Base-by-base conservation (phyloP, 306 rosid genomes). In the Sphenostylis stenocarpa region DNA sequence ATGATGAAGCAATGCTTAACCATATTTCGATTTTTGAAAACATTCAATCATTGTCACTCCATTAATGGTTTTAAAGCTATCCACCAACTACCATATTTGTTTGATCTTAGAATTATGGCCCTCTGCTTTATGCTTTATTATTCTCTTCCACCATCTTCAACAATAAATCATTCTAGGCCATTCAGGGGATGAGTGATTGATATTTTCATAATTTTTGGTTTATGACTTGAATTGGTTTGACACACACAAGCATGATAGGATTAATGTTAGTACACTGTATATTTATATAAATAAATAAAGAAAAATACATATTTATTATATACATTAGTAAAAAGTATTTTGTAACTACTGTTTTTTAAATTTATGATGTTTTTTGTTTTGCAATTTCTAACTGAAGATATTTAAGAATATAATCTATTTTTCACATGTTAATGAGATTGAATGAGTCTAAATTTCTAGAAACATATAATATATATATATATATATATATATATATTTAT, bases 1-100 rank as follows among this genome's bases (percentile, higher is more conserved):
- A 24, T 60, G 1, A 67, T 67, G 39, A 39, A 61, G 26, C 33
- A 43, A 33, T 38, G 23, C 51, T 17, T 79, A 73, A 14, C 23
- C 72, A 63, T 31, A 41, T 67, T 60, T 38, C 67, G 72, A 41
- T 38, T 41, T 61, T 73, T 26, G 57, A 39, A 60, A 62, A 78
- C 77, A 82, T 67, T 82, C 80, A 43, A 78, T 86, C 76, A 1
- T 73, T 78, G 73, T 70, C 79, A 57, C 17, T 78, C 16, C 51
- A 64, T 67, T 72, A 26, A 51, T 56, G 70, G 63, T 68, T 79
- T 57, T 19, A 72, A 72, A 81, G 73, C 88, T 70, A 57, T 64
- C 55, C 69, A 28, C 72, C 80, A 72, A 64, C 69, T 7, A 67
- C 81, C 60, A 47, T 61, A 1, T 48, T 38, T 51, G 51, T 72